phyloP scores from a whole-genome alignment of 2,329 filamentous ascomycete species.

The Malbranchea zuffiana region DNA sequence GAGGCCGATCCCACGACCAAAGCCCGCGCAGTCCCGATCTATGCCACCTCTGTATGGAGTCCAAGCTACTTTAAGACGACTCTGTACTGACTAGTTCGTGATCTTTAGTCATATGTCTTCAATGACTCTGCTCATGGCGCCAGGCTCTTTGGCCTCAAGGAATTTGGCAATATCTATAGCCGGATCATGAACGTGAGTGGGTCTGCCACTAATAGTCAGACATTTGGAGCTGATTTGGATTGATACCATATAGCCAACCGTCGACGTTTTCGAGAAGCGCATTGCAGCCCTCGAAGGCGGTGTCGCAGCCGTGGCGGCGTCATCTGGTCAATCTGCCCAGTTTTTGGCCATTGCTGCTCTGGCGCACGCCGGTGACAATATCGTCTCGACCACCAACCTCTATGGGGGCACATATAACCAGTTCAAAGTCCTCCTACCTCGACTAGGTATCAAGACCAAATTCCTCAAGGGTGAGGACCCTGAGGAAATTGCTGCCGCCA shows the following conservation, averaged over 20 bases:
- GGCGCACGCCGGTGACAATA: constrained; percentile 84
- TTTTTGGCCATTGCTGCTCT: constrained; percentile 81
- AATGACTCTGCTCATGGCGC: constrained; percentile 94
- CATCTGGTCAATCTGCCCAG: constrained; percentile 82
- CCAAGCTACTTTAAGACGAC: background rate
- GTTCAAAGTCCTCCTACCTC: constrained; percentile 79
- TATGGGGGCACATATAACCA: constrained; percentile 98
- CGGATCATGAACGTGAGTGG: constrained; percentile 77
- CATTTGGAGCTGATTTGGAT: background rate
- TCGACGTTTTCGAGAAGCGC: constrained; percentile 92
- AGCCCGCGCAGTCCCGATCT: constrained; percentile 86
- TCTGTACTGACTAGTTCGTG: background rate
- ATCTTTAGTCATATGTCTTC: constrained; percentile 67
- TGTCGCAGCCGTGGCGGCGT: constrained; percentile 69
- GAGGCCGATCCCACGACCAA: constrained; percentile 71
- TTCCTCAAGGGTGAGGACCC: constrained; percentile 73
- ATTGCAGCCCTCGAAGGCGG: constrained; percentile 93
- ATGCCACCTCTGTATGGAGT: constrained; percentile 61
- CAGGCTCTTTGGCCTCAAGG: constrained; percentile 89
- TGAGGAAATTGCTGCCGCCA: constrained; percentile 66
- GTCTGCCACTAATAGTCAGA: background rate
- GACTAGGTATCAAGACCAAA: constrained; percentile 79
- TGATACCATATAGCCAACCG: constrained; percentile 54
- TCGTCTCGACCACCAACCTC: constrained; percentile 77
- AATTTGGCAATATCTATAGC: constrained; percentile 95